These are phyloP conservation scores for Tinospora cordifolia DNA, from an alignment of 164 flowering plant genomes.

Conservation along the genomic window DNA sequence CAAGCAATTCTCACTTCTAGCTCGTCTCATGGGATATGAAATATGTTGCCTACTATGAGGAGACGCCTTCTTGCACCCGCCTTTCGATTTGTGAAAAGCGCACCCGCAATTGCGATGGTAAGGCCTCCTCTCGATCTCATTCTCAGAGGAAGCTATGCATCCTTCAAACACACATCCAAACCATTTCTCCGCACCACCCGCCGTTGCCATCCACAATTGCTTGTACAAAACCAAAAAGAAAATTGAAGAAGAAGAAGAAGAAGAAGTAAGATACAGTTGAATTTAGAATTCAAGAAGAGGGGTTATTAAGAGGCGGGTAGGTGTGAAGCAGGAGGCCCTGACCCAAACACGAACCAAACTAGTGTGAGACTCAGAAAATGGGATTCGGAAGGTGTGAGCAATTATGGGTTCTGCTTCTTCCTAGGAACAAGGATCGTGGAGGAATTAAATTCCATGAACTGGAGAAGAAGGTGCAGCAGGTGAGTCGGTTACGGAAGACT, in stretches of 20 bases:
- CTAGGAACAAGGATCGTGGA: too few relatives aligned
- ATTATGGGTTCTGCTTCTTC: too few relatives aligned
- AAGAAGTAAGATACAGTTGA: background rate
- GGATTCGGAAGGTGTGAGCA: too few relatives aligned
- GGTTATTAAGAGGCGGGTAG: background rate
- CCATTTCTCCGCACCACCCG: conserved; percentile 4
- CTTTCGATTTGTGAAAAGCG: conserved; percentile 22
- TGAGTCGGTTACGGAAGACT: too few relatives aligned
- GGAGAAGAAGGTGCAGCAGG: too few relatives aligned
- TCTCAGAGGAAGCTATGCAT: background rate
- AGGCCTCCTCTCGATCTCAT: conserved; percentile 9
- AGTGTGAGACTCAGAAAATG: background rate
- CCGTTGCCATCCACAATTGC: conserved; percentile 6
- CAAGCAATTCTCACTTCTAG: conserved; percentile 16
- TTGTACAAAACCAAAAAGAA: background rate
- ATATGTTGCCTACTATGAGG: conserved; percentile 9
- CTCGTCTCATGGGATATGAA: conserved; percentile 15
- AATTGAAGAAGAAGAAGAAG: background rate
- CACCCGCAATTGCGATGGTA: conserved; percentile 14
- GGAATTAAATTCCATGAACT: too few relatives aligned
- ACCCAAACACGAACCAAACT: background rate
- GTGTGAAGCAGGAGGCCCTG: background rate
- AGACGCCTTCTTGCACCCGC: conserved; percentile 7
- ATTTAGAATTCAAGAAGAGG: background rate
- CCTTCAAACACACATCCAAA: conserved; percentile 4